phyloP scores from a whole-genome alignment of 2,329 filamentous ascomycete species.

The Coniochaeta sp. region DNA sequence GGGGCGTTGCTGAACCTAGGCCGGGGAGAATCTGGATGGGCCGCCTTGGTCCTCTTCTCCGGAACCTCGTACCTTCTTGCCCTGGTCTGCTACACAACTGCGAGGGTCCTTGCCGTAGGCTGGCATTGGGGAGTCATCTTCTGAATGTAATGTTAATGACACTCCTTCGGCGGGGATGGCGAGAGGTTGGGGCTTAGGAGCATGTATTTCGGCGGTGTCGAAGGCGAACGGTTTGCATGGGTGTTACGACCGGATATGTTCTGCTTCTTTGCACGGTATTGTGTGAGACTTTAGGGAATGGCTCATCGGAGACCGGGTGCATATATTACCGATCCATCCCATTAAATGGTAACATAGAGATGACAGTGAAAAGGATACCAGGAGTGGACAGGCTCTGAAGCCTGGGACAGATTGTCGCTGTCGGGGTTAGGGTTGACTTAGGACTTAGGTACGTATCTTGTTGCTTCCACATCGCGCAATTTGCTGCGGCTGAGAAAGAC shows the following conservation, averaged over 20 bases:
- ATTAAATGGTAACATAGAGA: background rate
- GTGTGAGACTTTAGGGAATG: background rate
- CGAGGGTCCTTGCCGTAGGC: constrained; percentile 27
- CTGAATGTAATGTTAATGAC: constrained; percentile 7
- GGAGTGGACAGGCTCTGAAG: background rate
- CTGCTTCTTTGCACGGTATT: background rate
- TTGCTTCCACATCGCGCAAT: background rate
- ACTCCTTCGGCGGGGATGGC: background rate
- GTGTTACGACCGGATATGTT: background rate
- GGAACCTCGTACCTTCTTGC: constrained; percentile 26
- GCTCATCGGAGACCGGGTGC: background rate
- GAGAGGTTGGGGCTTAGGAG: too few species aligned
- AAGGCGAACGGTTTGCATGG: background rate
- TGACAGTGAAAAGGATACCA: background rate
- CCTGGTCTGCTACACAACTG: constrained; percentile 22
- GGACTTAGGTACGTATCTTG: too few species aligned
- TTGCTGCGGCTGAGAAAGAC: background rate
- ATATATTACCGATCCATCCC: background rate
- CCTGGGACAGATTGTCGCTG: background rate
- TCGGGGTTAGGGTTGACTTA: background rate
- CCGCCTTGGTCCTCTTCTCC: constrained; percentile 29
- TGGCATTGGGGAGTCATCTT: constrained; percentile 22
- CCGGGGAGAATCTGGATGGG: constrained; percentile 24
- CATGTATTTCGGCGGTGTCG: background rate
- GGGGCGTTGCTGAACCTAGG: constrained; percentile 28